Evolutionary conservation across 2,329 filamentous ascomycete genomes (phyloP).

Genomic region (Aspergillus fischeri): DNA sequence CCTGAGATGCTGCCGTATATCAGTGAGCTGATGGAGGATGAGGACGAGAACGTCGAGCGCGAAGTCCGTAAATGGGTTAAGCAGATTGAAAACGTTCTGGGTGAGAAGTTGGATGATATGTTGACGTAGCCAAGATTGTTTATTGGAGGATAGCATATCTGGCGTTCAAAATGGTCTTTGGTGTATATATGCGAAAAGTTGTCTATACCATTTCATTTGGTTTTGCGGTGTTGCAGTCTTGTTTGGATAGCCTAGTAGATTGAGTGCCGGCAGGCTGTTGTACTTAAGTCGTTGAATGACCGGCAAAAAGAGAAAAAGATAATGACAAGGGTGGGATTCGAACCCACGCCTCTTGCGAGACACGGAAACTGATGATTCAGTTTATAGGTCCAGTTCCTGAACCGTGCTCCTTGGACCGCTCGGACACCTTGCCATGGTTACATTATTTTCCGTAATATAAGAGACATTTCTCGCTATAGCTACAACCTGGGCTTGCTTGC

Average conservation of each 20-base stretch:
- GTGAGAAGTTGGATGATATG: conserved; percentile 90
- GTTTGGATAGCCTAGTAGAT: too few relatives aligned
- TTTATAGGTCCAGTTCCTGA: neutral
- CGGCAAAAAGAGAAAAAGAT: neutral
- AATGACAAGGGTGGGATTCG: neutral
- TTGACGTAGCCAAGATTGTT: conserved; percentile 57
- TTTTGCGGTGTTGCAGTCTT: too few relatives aligned
- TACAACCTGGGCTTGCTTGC: too few relatives aligned
- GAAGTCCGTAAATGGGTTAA: conserved; percentile 89
- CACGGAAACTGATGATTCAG: neutral
- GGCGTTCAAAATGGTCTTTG: neutral
- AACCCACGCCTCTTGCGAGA: neutral
- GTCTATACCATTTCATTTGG: neutral
- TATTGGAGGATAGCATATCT: neutral
- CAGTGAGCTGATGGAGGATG: conserved; percentile 92
- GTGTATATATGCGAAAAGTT: neutral
- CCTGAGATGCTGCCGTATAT: conserved; percentile 97
- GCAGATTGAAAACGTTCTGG: conserved; percentile 81
- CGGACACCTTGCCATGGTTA: neutral
- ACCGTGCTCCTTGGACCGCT: neutral
- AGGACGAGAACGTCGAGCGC: conserved; percentile 86
- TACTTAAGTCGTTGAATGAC: too few relatives aligned
- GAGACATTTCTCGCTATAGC: too few relatives aligned
- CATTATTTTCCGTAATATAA: too few relatives aligned
- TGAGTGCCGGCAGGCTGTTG: too few relatives aligned